These are phyloP conservation scores for Colletotrichum sp. DNA, from an alignment of 2,329 filamentous ascomycete genomes.

Conservation along the genomic window DNA sequence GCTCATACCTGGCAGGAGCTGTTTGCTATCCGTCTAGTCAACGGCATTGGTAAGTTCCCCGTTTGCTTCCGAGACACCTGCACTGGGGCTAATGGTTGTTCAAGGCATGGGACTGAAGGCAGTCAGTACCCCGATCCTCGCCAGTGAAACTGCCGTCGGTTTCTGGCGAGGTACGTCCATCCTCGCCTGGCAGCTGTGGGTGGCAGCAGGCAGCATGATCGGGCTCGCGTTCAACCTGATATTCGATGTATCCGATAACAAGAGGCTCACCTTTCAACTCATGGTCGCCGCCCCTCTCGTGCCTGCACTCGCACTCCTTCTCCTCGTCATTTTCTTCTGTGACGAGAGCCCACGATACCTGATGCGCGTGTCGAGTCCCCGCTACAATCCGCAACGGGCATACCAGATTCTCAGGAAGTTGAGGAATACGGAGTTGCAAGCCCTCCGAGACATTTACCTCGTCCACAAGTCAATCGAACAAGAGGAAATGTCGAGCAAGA, in stretches of 20 bases:
- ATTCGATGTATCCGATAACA: constrained; percentile 29
- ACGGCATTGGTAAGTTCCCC: constrained; percentile 40
- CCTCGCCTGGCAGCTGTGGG: constrained; percentile 52
- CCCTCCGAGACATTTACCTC: constrained; percentile 45
- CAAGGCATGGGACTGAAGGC: constrained; percentile 54
- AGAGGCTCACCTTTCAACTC: constrained; percentile 26
- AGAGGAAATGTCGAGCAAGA: constrained; percentile 16
- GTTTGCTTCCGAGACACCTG: not conserved
- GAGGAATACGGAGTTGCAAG: constrained; percentile 46
- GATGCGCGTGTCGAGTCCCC: constrained; percentile 38
- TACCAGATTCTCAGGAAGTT: constrained; percentile 37
- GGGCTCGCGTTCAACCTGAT: constrained; percentile 41
- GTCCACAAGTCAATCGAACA: constrained; percentile 37
- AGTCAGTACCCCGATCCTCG: constrained; percentile 51
- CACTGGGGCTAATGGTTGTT: not conserved
- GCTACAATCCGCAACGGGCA: constrained; percentile 37
- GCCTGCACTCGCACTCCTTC: constrained; percentile 36
- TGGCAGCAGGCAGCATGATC: constrained; percentile 41
- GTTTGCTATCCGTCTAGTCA: constrained; percentile 39
- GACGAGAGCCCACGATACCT: constrained; percentile 46
- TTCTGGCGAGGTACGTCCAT: constrained; percentile 54
- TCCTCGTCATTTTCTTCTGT: constrained; percentile 38
- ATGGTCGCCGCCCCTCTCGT: constrained; percentile 42
- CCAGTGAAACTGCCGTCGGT: constrained; percentile 50
- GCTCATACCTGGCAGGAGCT: constrained; percentile 36